These are phyloP conservation scores for Phlebiopsis gigantea DNA, from an alignment of 768 basidiomycete genomes.

Conservation along the genomic window DNA sequence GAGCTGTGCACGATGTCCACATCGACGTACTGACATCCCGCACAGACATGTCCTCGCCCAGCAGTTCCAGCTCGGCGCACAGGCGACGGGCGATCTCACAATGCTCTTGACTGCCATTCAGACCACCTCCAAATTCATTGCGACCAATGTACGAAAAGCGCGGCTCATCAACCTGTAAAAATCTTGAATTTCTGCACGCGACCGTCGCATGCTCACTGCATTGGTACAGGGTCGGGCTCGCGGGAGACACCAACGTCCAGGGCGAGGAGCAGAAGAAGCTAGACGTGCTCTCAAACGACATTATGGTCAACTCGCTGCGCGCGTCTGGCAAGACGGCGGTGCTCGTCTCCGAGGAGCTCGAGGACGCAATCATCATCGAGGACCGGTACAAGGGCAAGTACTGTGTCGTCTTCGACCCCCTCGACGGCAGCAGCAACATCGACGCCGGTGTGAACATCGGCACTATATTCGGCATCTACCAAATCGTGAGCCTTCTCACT, in stretches of 20 bases:
- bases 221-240: conserved; percentile 80
- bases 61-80: conserved; percentile 74
- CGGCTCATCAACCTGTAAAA: conserved; percentile 96
- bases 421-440: conserved; percentile 95
- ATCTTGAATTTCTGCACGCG: too few species aligned
- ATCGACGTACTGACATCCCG: conserved; percentile 8
- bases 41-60: conserved; percentile 81
- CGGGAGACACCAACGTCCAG: conserved; percentile 94
- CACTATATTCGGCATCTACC: conserved; percentile 97
- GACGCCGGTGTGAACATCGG: conserved; percentile 98
- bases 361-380: conserved; percentile 89
- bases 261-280: conserved; percentile 99
- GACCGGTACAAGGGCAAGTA: conserved; percentile 78
- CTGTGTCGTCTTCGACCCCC: conserved; percentile 97
- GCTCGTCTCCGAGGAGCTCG: conserved; percentile 93
- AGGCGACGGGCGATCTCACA: conserved; percentile 91
- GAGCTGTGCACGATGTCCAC: conserved; percentile 18
- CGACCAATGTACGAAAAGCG: conserved; percentile 95
- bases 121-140: conserved; percentile 95
- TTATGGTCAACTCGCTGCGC: conserved; percentile 96
- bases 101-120: conserved; percentile 94
- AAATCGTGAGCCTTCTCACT: conserved; percentile 53
- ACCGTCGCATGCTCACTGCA: not conserved
- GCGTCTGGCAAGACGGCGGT: conserved; percentile 97
- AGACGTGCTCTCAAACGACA: conserved; percentile 96